phyloP scores from a whole-genome alignment of 768 basidiomycete species.

The Exsudoporus frostii region DNA sequence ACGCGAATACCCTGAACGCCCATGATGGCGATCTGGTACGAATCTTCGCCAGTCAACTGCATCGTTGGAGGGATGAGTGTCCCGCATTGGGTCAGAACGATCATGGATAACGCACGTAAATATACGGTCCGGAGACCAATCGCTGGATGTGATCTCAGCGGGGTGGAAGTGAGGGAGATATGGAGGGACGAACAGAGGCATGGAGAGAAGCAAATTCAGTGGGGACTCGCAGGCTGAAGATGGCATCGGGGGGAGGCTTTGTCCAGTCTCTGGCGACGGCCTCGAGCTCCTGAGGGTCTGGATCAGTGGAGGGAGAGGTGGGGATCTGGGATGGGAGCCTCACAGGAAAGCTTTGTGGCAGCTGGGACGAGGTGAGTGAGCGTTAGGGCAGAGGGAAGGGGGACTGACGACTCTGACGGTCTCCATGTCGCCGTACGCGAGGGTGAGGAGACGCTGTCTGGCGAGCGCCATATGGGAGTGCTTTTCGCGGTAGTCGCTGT shows the following conservation, averaged over 20 bases:
- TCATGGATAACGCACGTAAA: constrained; percentile 57
- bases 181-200: constrained; percentile 59
- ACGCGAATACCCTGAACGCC: constrained; percentile 79
- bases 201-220: constrained; percentile 86
- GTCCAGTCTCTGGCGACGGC: constrained; percentile 80
- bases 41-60: constrained; percentile 80
- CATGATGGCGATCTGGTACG: constrained; percentile 85
- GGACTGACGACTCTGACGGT: constrained; percentile 63
- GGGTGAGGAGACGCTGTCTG: constrained; percentile 73
- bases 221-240: constrained; percentile 74
- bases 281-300: constrained; percentile 64
- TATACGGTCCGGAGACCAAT: constrained; percentile 76
- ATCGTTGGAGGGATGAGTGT: constrained; percentile 15
- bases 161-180: constrained; percentile 10
- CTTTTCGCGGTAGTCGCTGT: constrained; percentile 53
- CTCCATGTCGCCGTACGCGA: constrained; percentile 83
- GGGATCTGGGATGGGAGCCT: constrained; percentile 20
- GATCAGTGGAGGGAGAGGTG: not conserved
- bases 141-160: constrained; percentile 47
- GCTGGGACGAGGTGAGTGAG: constrained; percentile 36
- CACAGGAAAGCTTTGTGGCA: constrained; percentile 67
- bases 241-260: constrained; percentile 77
- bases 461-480: constrained; percentile 65
- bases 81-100: constrained; percentile 5
- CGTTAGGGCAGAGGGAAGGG: constrained; percentile 1